phyloP scores from a whole-genome alignment of 2,329 filamentous ascomycete genomes.

The Thyridium curvatum region DNA sequence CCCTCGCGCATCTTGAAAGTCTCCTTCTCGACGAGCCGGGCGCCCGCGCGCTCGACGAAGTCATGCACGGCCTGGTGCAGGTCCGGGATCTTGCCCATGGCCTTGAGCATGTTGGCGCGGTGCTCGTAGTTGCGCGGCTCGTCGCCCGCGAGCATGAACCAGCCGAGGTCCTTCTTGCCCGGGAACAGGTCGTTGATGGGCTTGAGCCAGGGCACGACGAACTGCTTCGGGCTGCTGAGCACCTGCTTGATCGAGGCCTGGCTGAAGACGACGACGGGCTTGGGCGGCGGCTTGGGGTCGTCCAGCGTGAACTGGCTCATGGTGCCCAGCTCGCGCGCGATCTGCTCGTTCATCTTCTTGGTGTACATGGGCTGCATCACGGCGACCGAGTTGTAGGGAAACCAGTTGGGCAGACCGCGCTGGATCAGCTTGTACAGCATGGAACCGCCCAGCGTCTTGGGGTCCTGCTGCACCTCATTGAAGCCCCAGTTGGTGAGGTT shows the following conservation, averaged over 20 bases:
- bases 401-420: conserved; percentile 36
- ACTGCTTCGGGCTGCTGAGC: conserved; percentile 60
- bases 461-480: conserved; percentile 29
- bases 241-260: conserved; percentile 45
- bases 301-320: conserved; percentile 23
- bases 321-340: conserved; percentile 30
- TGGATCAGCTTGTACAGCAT: conserved; percentile 40
- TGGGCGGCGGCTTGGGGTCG: conserved; percentile 26
- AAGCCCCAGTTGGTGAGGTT: conserved; percentile 63
- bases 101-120: conserved; percentile 21
- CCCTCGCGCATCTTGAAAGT: conserved; percentile 26
- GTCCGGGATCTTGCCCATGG: conserved; percentile 22
- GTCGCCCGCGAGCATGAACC: conserved; percentile 32
- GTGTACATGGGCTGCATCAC: conserved; percentile 41
- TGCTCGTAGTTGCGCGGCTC: conserved; percentile 21
- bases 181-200: conserved; percentile 33
- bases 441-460: conserved; percentile 31
- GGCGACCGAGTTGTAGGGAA: conserved; percentile 32
- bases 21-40: conserved; percentile 32
- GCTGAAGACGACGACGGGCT: conserved; percentile 11
- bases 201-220: conserved; percentile 56
- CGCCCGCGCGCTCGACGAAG: conserved; percentile 24
- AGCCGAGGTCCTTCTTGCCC: conserved; percentile 31
- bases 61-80: conserved; percentile 15
- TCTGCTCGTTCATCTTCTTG: conserved; percentile 24